These are phyloP conservation scores for Candida glaebosa DNA, from an alignment of 805 yeast genomes.

Conservation along the genomic window DNA sequence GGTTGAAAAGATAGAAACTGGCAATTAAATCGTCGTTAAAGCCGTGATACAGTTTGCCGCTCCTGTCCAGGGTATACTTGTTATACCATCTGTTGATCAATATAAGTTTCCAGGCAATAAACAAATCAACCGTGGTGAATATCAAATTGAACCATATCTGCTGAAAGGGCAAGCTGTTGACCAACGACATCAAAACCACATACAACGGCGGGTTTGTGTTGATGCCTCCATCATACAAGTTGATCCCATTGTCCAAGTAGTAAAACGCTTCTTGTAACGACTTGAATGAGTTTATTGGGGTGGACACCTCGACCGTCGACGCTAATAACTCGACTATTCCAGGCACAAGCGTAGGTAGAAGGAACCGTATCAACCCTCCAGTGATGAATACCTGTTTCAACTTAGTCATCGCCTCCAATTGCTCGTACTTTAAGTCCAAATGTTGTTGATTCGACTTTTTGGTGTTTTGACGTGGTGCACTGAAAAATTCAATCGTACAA, in stretches of 20 bases:
- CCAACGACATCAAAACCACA: slow-evolving; percentile 44
- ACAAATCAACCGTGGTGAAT: slow-evolving; percentile 58
- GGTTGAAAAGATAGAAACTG: slow-evolving; percentile 72
- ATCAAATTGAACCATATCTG: slow-evolving; percentile 33
- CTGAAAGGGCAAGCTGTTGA: slow-evolving; percentile 23
- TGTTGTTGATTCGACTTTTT: not conserved
- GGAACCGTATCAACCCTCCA: slow-evolving; percentile 32
- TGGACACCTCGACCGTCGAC: slow-evolving; percentile 56
- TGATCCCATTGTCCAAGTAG: slow-evolving; percentile 50
- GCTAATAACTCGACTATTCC: slow-evolving; percentile 23
- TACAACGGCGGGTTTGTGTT: slow-evolving; percentile 83
- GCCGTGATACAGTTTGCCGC: slow-evolving; percentile 15
- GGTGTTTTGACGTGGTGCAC: too few relatives aligned
- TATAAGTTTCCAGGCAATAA: slow-evolving; percentile 53
- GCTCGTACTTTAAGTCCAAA: not conserved
- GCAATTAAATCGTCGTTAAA: slow-evolving; percentile 48
- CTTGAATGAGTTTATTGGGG: slow-evolving; percentile 70
- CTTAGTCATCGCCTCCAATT: slow-evolving; percentile 16
- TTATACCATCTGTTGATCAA: slow-evolving; percentile 43
- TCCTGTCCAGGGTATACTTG: slow-evolving; percentile 16
- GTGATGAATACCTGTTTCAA: slow-evolving; percentile 18
- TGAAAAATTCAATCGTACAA: not conserved
- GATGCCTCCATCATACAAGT: slow-evolving; percentile 80
- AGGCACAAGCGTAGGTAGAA: slow-evolving; percentile 35
- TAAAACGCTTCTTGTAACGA: slow-evolving; percentile 47